Percentiles rank a stretch among this genome's conserved stretches.
These are phyloP conservation scores for Lentinula aciculospora DNA, from an alignment of 768 basidiomycete genomes.

Conservation along the genomic window DNA sequence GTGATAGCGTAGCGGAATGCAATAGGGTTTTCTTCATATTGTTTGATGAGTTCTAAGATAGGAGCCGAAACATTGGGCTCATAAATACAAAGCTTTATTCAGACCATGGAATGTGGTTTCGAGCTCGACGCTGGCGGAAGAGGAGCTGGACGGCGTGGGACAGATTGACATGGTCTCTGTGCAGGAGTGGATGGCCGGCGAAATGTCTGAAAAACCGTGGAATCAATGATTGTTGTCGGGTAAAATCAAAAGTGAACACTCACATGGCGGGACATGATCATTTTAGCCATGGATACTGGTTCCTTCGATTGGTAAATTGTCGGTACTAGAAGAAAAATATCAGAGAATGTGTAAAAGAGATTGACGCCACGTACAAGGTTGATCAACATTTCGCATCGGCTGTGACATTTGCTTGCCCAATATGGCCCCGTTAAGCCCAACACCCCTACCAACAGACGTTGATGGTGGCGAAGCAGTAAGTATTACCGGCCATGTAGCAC, in stretches of 20 bases:
- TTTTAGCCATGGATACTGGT: slow-evolving; percentile 45
- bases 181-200: slow-evolving; percentile 18
- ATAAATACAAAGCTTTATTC: background rate
- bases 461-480: background rate
- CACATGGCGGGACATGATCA: slow-evolving; percentile 50
- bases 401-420: background rate
- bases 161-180: slow-evolving; percentile 10
- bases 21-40: background rate
- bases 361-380: background rate
- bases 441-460: background rate
- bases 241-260: slow-evolving; percentile 16
- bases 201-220: slow-evolving; percentile 21
- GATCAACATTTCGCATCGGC: background rate
- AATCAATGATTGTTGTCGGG: too few relatives aligned
- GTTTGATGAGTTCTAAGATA: background rate
- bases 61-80: background rate
- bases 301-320: slow-evolving; percentile 36
- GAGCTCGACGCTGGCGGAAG: slow-evolving; percentile 7
- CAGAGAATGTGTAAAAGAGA: too few relatives aligned
- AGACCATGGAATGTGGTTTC: slow-evolving; percentile 19
- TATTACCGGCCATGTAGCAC: background rate
- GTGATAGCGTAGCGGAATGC: background rate
- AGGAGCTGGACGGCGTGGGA: slow-evolving; percentile 17
- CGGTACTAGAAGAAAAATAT: too few relatives aligned
- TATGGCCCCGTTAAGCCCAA: background rate